Base-by-base conservation (phyloP, 345 rosid species). In the Brassica nigra region DNA sequence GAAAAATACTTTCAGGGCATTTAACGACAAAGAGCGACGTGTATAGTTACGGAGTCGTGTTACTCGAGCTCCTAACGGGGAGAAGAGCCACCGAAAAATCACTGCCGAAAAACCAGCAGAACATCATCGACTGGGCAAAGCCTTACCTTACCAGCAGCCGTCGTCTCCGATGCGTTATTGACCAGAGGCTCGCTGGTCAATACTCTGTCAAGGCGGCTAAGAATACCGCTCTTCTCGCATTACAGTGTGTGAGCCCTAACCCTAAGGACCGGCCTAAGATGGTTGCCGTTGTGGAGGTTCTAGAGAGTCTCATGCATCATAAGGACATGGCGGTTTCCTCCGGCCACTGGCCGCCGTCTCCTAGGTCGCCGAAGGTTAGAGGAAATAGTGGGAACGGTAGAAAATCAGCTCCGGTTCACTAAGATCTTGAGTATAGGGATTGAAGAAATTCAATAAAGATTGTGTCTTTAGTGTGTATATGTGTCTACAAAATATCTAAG, bases 211-310 rank as follows among this genome's bases (percentile, higher is more conserved):
- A 87, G 76, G 99, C 95, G n/a, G 94, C 97, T 2, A 95, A 91
- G 73, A 91, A 86, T 28, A 83, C 88, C 76, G 98, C 92, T 47
- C 68, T 66, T 27, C 71, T 95, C 8, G 92, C 97, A 0, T 73
- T 81, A 8, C 94, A 87, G 10, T 95, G 99, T 85, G 80, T 87
- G 27, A 91, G 95, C 64, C 80, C 88, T 79, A 90, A 88, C 82
- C 97, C 99, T 14, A 95, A 86, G 81, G 97, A 95, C 78, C 85
- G 99, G 75, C 99, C 99, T 1, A 90, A 84, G 75, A 91, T 92
- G 97, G 84, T 88, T 6, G 84, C 86, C 47, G 47, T 92, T 15
- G 81, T 89, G n/a, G 92, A 91, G 34, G 67, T 87, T 2, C 90
- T 94, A 57, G 93, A 88, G 83, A 83, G 87, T 61, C 82, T 92